Evolutionary conservation across 2,329 filamentous ascomycete species (phyloP), one percentile per base, ranked within the genome.

Genomic region (Cytospora mali): DNA sequence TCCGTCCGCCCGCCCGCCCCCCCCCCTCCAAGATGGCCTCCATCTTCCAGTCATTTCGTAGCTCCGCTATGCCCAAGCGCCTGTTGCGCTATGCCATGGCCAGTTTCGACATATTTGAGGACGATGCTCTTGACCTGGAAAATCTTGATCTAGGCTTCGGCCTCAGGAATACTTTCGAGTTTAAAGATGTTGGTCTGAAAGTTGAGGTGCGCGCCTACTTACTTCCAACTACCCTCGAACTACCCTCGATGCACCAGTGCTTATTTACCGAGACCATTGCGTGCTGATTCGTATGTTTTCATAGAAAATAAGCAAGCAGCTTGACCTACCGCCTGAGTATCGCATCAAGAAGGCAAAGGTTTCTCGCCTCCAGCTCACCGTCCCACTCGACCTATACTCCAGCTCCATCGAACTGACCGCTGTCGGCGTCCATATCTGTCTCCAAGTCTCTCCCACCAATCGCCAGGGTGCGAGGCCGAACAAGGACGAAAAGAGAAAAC

Each of bases 331-430:
- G 0, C 77, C 88, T 1, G 84, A 85, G 6, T 85, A 95, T 71
- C 82, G 85, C 65, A 80, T 97, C 14, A 84, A 86, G 58, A 88
- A 87, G 72, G 93, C 94, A 62, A 88, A 87, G 67, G 86, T 97
- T 58, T 79, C 90, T 3, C 81, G 90, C 7, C 84, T 98, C 27
- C 89, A 90, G 70, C 80, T 97, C 59, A 96, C 90, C 9, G 84
- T 98, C 56, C 92, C 94, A 14, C 88, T 95, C 73, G 92, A 97
- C 75, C 88, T 97, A 68, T 93, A 93, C 74, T 89, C 87, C 58
- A 93, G 89, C 68, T 88, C 92, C 29, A 96, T 98, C 72, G 81
- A 85, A 31, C 86, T 94, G 69, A 91, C 97, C 71, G 83, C 94
- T 25, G 87, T 94, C 69, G 93, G 92, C 23, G 86, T 97, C 65